phyloP scores from a whole-genome alignment of 176 grass and related monocot genomes.

The Zoysia japonica region DNA sequence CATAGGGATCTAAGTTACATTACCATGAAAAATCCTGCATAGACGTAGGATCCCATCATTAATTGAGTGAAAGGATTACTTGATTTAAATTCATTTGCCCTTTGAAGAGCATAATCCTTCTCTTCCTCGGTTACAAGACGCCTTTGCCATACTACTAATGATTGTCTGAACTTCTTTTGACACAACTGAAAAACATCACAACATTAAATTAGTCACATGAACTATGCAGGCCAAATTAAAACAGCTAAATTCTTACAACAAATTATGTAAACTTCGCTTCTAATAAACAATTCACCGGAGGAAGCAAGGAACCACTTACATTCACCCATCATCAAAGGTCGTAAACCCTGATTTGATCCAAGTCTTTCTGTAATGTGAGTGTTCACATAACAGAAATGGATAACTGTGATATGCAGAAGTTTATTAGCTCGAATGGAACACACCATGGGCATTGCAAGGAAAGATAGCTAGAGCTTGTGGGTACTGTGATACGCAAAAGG shows the following conservation, averaged over 20 bases:
- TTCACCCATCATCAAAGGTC: too few relatives aligned
- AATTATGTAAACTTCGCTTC: not conserved
- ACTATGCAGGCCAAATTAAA: not conserved
- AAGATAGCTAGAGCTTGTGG: not conserved
- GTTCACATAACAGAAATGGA: too few relatives aligned
- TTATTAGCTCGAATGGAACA: not conserved
- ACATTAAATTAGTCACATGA: not conserved
- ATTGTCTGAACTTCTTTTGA: too few relatives aligned
- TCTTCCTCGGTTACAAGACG: too few relatives aligned
- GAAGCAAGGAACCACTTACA: too few relatives aligned
- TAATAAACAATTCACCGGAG: too few relatives aligned
- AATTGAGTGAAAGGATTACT: constrained; percentile 60
- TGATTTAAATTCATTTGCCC: constrained; percentile 66
- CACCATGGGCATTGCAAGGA: too few relatives aligned
- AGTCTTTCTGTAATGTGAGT: too few relatives aligned
- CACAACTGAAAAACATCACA: too few relatives aligned
- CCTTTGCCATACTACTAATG: too few relatives aligned
- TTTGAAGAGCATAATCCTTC: not conserved
- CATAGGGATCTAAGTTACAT: constrained; percentile 17
- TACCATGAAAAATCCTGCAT: constrained; percentile 86
- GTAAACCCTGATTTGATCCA: too few relatives aligned
- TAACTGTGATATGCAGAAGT: not conserved
- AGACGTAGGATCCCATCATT: constrained; percentile 87
- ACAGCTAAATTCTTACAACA: not conserved
- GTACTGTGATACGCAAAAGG: not conserved